Conservation (phyloP, 768 basidiomycete genomes). For the Daedaleopsis sinensis region DNA sequence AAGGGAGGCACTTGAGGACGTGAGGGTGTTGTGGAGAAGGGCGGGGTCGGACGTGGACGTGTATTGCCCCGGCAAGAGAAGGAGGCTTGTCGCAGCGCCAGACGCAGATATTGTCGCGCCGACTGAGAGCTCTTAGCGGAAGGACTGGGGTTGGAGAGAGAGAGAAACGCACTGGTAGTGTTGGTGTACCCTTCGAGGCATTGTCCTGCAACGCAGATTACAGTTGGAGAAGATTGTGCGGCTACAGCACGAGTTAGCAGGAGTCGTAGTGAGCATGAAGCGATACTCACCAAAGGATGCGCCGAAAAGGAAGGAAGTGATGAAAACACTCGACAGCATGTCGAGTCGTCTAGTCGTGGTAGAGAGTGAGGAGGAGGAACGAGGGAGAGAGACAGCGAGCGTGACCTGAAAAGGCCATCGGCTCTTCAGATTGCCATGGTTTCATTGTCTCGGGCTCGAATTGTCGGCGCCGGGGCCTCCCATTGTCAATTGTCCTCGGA, state of each 20-base stretch:
- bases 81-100: slow-evolving; percentile 53
- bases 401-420: too few relatives aligned
- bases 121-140: too few relatives aligned
- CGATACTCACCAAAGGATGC: slow-evolving; percentile 40
- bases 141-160: too few relatives aligned
- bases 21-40: slow-evolving; percentile 68
- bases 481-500: slow-evolving; percentile 15
- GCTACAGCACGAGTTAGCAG: slow-evolving; percentile 13
- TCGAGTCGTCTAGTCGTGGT: slow-evolving; percentile 27
- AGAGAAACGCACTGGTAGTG: too few relatives aligned
- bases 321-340: slow-evolving; percentile 45
- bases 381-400: too few relatives aligned
- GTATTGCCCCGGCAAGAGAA: slow-evolving; percentile 80
- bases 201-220: too few relatives aligned
- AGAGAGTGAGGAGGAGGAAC: slow-evolving; percentile 14
- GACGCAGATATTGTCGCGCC: slow-evolving; percentile 66
- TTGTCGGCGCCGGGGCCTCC: slow-evolving; percentile 8
- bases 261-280: too few relatives aligned
- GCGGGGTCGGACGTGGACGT: slow-evolving; percentile 70
- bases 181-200: too few relatives aligned
- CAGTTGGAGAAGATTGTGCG: slow-evolving; percentile 59
- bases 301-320: slow-evolving; percentile 39
- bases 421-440: too few relatives aligned
- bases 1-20: slow-evolving; percentile 62
- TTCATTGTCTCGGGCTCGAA: too few relatives aligned